Evolutionary conservation across 805 yeast genomes (phyloP).

Genomic region (Alloascoidea hylecoeti): DNA sequence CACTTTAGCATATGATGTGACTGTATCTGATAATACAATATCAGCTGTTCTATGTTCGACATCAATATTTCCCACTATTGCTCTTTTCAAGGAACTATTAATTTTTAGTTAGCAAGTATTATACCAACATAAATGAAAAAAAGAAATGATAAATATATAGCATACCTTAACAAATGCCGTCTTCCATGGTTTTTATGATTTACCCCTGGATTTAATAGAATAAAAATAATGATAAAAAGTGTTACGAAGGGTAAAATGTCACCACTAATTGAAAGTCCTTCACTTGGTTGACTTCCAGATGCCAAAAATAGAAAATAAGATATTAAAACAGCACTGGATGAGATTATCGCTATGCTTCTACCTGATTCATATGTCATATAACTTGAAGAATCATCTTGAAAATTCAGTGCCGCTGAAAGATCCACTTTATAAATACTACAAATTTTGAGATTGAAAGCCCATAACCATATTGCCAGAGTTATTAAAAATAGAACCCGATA

Average conservation of each 20-base stretch:
- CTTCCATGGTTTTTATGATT: conserved; percentile 21
- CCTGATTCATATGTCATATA: conserved; percentile 19
- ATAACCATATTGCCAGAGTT: conserved; percentile 34
- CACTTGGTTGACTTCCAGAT: conserved; percentile 11
- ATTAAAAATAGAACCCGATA: conserved; percentile 30
- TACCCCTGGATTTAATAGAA: conserved; percentile 21
- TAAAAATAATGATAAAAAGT: conserved; percentile 19
- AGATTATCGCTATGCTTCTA: conserved; percentile 17
- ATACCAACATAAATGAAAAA: background rate
- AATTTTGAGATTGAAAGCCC: conserved; percentile 31
- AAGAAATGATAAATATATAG: conserved; percentile 11
- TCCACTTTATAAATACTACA: conserved; percentile 27
- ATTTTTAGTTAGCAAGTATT: conserved; percentile 1
- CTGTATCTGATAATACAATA: conserved; percentile 68
- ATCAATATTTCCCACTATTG: conserved; percentile 47
- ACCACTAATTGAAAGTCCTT: conserved; percentile 14
- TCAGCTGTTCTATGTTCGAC: conserved; percentile 52
- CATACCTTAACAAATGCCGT: conserved; percentile 22
- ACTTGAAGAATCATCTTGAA: conserved; percentile 8
- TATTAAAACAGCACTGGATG: conserved; percentile 12
- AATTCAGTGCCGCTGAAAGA: conserved; percentile 26
- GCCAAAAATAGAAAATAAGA: conserved; percentile 17
- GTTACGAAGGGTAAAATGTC: conserved; percentile 25
- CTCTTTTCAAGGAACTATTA: conserved; percentile 30
- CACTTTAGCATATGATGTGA: conserved; percentile 71